Percentiles rank a stretch among this genome's conserved stretches.
These are phyloP conservation scores for Magnusiomyces ingens DNA, from an alignment of 1,139 yeast species.

Conservation along the genomic window DNA sequence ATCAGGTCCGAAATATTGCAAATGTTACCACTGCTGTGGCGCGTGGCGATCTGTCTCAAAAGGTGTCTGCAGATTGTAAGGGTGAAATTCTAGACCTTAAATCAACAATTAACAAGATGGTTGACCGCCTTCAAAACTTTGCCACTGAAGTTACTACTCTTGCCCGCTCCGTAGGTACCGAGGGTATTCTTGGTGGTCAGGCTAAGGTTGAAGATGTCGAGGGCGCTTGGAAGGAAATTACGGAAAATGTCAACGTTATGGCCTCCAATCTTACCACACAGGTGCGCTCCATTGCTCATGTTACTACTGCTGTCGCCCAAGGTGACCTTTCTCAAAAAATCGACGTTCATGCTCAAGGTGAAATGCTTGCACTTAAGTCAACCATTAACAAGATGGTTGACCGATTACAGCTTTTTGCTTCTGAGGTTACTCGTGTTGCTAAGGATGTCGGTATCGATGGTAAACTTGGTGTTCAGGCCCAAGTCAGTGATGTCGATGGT, in stretches of 20 bases:
- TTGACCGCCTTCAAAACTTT: slow-evolving; percentile 78
- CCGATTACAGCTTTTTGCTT: slow-evolving; percentile 77
- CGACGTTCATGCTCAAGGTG: slow-evolving; percentile 87
- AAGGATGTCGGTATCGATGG: slow-evolving; percentile 92
- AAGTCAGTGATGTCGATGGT: slow-evolving; percentile 85
- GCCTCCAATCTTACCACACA: slow-evolving; percentile 84
- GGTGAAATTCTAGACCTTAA: slow-evolving; percentile 81
- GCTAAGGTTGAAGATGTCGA: slow-evolving; percentile 89
- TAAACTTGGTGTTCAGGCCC: slow-evolving; percentile 86
- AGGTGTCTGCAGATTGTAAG: slow-evolving; percentile 83
- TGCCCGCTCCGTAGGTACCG: slow-evolving; percentile 84
- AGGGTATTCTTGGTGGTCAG: slow-evolving; percentile 85
- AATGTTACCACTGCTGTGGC: slow-evolving; percentile 91
- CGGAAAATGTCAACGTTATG: slow-evolving; percentile 85
- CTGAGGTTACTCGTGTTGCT: slow-evolving; percentile 84
- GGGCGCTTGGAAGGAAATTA: slow-evolving; percentile 90
- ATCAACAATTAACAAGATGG: slow-evolving; percentile 76
- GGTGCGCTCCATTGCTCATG: slow-evolving; percentile 84
- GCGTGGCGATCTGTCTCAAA: slow-evolving; percentile 78
- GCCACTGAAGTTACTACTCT: slow-evolving; percentile 85
- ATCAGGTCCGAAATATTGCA: slow-evolving; percentile 84
- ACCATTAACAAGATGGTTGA: slow-evolving; percentile 91
- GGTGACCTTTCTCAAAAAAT: slow-evolving; percentile 85
- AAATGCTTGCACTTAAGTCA: slow-evolving; percentile 62
- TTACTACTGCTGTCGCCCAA: slow-evolving; percentile 87